Evolutionary conservation across 2,329 filamentous ascomycete genomes (phyloP).

Genomic region (Phyllosticta paracitricarpa): DNA sequence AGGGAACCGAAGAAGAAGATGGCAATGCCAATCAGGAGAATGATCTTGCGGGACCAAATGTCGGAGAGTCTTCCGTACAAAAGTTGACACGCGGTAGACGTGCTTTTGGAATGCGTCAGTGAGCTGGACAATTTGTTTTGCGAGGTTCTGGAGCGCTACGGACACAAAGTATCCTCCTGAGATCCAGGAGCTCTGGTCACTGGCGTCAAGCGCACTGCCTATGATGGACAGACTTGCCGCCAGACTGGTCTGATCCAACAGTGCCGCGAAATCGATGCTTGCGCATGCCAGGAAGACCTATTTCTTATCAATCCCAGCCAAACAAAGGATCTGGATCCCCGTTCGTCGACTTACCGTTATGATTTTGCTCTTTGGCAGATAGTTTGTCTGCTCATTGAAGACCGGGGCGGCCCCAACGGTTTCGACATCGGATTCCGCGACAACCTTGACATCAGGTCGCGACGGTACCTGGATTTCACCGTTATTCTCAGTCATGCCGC

Average conservation of each 20-base stretch:
- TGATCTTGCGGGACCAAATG: conserved; percentile 49
- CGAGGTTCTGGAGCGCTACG: conserved; percentile 18
- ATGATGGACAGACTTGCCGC: conserved; percentile 47
- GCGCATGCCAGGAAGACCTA: conserved; percentile 50
- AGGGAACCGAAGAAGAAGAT: conserved; percentile 41
- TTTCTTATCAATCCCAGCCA: not conserved
- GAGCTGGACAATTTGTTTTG: not conserved
- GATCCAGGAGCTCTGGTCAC: conserved; percentile 45
- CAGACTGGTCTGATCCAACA: conserved; percentile 50
- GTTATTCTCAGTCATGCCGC: not conserved
- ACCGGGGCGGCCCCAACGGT: not conserved
- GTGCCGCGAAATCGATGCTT: conserved; percentile 44
- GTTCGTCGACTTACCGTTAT: conserved; percentile 1
- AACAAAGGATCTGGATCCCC: not conserved
- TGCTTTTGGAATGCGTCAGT: conserved; percentile 11
- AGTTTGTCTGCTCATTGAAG: conserved; percentile 12
- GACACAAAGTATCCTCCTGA: conserved; percentile 45
- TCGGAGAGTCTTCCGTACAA: conserved; percentile 47
- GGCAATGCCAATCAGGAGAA: conserved; percentile 38
- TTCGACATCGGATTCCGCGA: conserved; percentile 2
- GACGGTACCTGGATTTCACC: not conserved
- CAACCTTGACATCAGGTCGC: not conserved
- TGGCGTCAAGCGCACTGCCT: conserved; percentile 40
- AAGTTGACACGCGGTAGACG: conserved; percentile 39
- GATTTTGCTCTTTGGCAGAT: conserved; percentile 7